Percentiles rank a stretch among this genome's conserved stretches.
phyloP scores from a whole-genome alignment of 202 grass and related monocot species.

The Saccharum hybrid region DNA sequence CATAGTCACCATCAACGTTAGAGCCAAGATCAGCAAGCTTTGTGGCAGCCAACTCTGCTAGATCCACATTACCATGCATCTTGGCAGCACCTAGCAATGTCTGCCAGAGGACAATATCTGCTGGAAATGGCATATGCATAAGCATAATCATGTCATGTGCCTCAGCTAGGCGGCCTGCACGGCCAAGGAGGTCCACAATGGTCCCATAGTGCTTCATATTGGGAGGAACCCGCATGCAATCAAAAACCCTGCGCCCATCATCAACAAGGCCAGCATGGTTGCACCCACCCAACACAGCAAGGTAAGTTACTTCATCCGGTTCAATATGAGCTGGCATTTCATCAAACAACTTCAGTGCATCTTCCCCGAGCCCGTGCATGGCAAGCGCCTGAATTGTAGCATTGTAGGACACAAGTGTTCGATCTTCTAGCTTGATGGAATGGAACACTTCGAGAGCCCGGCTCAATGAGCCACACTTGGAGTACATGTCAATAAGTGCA shows the following conservation, averaged over 20 bases:
- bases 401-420: conserved; percentile 78
- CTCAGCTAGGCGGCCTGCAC: conserved; percentile 65
- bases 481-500: conserved; percentile 81
- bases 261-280: conserved; percentile 84
- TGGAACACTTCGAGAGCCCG: conserved; percentile 64
- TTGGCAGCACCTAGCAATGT: conserved; percentile 77
- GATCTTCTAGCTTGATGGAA: conserved; percentile 46
- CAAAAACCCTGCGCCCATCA: conserved; percentile 67
- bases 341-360: conserved; percentile 72
- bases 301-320: conserved; percentile 74
- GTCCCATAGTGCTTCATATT: conserved; percentile 84
- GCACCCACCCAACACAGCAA: conserved; percentile 70
- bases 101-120: conserved; percentile 87
- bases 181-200: conserved; percentile 76
- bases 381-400: conserved; percentile 64
- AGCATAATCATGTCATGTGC: conserved; percentile 65
- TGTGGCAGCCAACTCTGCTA: conserved; percentile 65
- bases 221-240: conserved; percentile 64
- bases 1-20: conserved; percentile 81
- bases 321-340: conserved; percentile 61
- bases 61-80: conserved; percentile 69
- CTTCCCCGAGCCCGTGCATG: conserved; percentile 59
- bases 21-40: conserved; percentile 77
- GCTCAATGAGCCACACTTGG: conserved; percentile 74
- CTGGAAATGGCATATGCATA: conserved; percentile 69